Evolutionary conservation across 106 monocot species (phyloP).

Genomic region (Dioscorea zingiberensis): DNA sequence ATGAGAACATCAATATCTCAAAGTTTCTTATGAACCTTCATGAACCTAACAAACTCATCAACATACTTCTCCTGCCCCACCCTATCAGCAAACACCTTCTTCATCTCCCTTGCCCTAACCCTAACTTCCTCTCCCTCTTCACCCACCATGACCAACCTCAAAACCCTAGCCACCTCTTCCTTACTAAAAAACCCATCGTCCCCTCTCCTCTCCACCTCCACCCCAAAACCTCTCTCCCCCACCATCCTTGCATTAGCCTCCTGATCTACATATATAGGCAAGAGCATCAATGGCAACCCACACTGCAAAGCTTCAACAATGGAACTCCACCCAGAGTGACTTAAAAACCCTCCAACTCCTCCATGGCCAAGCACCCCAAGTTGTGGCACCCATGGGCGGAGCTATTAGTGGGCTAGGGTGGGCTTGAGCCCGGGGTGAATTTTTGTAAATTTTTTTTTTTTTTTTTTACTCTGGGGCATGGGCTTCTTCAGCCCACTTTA

Average conservation of each 20-base stretch:
- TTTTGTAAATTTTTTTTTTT: too few relatives aligned
- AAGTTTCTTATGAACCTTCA: background rate
- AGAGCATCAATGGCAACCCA: conserved; percentile 3
- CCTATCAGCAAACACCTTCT: background rate
- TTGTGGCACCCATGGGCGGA: too few relatives aligned
- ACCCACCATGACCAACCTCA: conserved; percentile 14
- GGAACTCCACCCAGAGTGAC: conserved; percentile 31
- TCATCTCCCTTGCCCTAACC: background rate
- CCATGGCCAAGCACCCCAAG: conserved; percentile 20
- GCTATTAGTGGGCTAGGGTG: too few relatives aligned
- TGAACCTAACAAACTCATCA: background rate
- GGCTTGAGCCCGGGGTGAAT: too few relatives aligned
- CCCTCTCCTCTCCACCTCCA: conserved; percentile 12
- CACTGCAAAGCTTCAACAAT: conserved; percentile 4
- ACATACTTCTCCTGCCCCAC: background rate
- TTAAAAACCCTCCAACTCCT: conserved; percentile 27
- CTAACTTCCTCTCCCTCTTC: background rate
- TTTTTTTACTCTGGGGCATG: too few relatives aligned
- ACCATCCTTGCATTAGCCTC: conserved; percentile 9
- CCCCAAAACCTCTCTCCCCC: conserved; percentile 8
- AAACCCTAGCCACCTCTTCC: conserved; percentile 7
- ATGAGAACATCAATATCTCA: background rate
- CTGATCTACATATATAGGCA: conserved; percentile 21
- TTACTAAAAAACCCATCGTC: conserved; percentile 9
- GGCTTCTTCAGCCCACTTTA: too few relatives aligned